Base-by-base conservation (phyloP, 768 basidiomycete species). In the Termitomyces sp. region DNA sequence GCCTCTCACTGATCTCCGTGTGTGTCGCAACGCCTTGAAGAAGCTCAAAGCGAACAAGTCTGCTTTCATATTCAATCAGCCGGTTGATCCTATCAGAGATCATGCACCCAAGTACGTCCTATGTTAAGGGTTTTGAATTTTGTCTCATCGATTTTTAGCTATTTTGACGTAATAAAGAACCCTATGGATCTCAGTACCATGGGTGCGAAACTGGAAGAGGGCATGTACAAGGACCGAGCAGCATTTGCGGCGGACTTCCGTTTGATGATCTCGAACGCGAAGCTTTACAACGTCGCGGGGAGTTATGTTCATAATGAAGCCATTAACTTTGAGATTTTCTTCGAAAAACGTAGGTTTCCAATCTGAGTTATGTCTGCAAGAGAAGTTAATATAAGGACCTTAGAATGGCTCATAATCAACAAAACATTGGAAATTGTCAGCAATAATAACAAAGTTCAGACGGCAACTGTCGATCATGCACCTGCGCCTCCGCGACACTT, bases 101-200 rank as follows among this genome's bases (percentile, higher is more conserved):
- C 81, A 84, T 65, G 94, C 93, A 10, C 92, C 92, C 18, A 90
- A 90, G 91, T 96, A 69, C 54, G 81, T 77, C 46, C 22, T 6
- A 22, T 5, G 49, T n/a, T 28, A 24, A 16, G 26, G 56, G 10
- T n/a, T 18, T 18, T 3, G 22, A 16, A 34, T 47, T 55, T 29
- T 31, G 31, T 56, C 54, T 67, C 28, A 70, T 58, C 22, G 13
- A 55, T 39, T 18, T 41, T 61, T 34, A 96, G 94, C 63, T 98
- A 98, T 70, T 93, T 94, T 65, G 86, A 90, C 54, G 74, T 94
- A 58, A 87, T 99, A 70, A 90, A 90, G 70, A 79, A 88, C 12
- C 96, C 97, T 0, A 98, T 99, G 92, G 97, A 99, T 67, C 77
- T 98, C 18, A 86, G 87, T 52, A 94, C 94, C 0, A 90, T 96